A percentile compares a stretch with the other conserved stretches of the same genome.
Evolutionary conservation across 345 rosid genomes (phyloP).

Genomic region (Cardiospermum halicacabum): DNA sequence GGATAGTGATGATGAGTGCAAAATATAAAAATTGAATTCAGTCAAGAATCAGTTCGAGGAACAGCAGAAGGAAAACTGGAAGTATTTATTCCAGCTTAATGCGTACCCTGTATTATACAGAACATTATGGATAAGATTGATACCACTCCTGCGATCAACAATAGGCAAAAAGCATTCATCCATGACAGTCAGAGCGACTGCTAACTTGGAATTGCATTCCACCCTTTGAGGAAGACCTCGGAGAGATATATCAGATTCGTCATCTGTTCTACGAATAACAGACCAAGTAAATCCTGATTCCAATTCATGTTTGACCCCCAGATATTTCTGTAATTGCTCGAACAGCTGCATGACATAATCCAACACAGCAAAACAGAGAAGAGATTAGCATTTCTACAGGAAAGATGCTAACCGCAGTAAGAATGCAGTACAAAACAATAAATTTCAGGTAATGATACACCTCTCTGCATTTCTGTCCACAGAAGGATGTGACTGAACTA

Average conservation of each 20-base stretch:
- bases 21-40: too few relatives aligned
- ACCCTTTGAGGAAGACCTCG: constrained; percentile 46
- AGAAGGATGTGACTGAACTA: constrained; percentile 43
- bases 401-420: not conserved
- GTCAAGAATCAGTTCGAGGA: constrained; percentile 1
- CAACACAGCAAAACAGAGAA: not conserved
- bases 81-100: constrained; percentile 1
- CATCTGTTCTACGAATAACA: constrained; percentile 51
- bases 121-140: constrained; percentile 70
- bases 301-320: constrained; percentile 76
- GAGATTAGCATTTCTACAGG: not conserved
- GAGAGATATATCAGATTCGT: constrained; percentile 41
- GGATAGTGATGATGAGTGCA: too few relatives aligned
- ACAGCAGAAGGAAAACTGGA: not conserved
- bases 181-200: constrained; percentile 72
- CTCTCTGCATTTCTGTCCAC: constrained; percentile 78
- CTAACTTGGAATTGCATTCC: constrained; percentile 77
- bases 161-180: constrained; percentile 93
- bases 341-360: constrained; percentile 43
- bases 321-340: constrained; percentile 60
- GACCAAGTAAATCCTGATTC: constrained; percentile 90
- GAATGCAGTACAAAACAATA: not conserved
- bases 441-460: constrained; percentile 29
- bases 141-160: constrained; percentile 72
- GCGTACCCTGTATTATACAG: constrained; percentile 79